Conservation (phyloP, 2,329 filamentous ascomycete genomes). For the Phyllosticta ampelicida region DNA sequence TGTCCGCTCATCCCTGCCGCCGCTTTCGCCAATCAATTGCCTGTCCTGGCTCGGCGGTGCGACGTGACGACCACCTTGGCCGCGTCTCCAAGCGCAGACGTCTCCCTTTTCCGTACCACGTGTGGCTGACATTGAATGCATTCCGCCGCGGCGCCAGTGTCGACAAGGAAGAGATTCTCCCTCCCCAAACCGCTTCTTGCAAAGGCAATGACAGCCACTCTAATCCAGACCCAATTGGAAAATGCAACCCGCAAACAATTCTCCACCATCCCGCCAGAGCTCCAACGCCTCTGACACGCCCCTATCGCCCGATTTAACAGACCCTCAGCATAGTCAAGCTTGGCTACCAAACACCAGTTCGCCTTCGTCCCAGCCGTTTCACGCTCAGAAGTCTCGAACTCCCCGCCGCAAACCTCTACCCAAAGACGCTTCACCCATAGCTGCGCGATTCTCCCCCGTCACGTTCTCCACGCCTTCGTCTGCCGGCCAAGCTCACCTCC, state of each 20-base stretch:
- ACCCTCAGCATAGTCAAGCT: slow-evolving; percentile 14
- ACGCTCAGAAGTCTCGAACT: slow-evolving; percentile 31
- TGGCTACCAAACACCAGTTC: slow-evolving; percentile 31
- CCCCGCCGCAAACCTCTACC: slow-evolving; percentile 45
- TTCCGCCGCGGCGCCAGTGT: slow-evolving; percentile 7
- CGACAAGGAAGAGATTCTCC: slow-evolving; percentile 10
- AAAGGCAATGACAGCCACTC: slow-evolving; percentile 5
- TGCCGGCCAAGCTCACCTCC: slow-evolving; percentile 15
- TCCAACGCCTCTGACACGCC: slow-evolving; percentile 9
- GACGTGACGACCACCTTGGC: slow-evolving; percentile 3
- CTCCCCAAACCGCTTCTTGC: slow-evolving; percentile 6
- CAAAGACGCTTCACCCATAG: slow-evolving; percentile 37
- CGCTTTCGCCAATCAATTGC: slow-evolving; percentile 1
- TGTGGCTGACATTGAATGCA: slow-evolving; percentile 6
- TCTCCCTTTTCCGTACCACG: slow-evolving; percentile 10
- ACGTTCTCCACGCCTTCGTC: slow-evolving; percentile 30
- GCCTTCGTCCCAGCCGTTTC: slow-evolving; percentile 35
- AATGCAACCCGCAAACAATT: slow-evolving; percentile 6
- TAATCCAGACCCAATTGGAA: slow-evolving; percentile 9
- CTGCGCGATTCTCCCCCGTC: slow-evolving; percentile 31
- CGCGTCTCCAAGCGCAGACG: slow-evolving; percentile 4
- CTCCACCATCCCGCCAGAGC: slow-evolving; percentile 8
- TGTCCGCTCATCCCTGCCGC: not conserved
- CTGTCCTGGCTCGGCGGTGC: slow-evolving; percentile 4
- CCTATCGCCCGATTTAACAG: slow-evolving; percentile 10